Evolutionary conservation across 2,329 filamentous ascomycete species (phyloP), one percentile per base, ranked within the genome.

Genomic region (Alternaria ethzedia): DNA sequence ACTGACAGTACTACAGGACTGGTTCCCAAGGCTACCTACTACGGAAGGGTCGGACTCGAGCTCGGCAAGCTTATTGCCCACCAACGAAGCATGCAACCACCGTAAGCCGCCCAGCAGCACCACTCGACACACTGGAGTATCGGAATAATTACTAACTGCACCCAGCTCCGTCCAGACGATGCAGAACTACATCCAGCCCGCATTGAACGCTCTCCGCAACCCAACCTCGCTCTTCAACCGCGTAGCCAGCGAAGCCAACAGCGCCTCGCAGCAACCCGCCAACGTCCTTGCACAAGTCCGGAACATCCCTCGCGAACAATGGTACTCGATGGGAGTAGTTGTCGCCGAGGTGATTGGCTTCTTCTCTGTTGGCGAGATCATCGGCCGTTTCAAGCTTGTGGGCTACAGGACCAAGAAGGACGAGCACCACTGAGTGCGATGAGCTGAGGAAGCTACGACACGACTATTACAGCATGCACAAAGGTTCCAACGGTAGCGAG

Each of bases 301-400:
- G 79, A 91, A 89, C 83, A 75, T 96, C 75, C 91, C 88, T 81
- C 85, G 83, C 70, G 86, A 89, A 72, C 90, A 97, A 82, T 80
- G 95, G 73, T 87, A 87, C 59, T 83, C 91, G 57, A 91, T 87
- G 64, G 92, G 91, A 73, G 91, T 99, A 64, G 85, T 97, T 66
- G 83, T 86, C 51, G 94, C 94, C 60, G 95, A 99, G 85, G 87
- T 93, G 54, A 83, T 99, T 71, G 96, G 96, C 66, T 99, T 99
- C 88, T 99, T 98, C 88, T 96, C 94, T 66, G 89, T 98, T 59
- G 96, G 96, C 70, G 94, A 98, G 87, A 98, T 99, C 82, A 90
- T 99, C 76, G 96, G 96, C 76, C 89, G 94, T 78, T 89, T 96
- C 85, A 98, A 99, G 91, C 82, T 99, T 74, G 87, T 99, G 74